Base-by-base conservation (phyloP, 495 filamentous ascomycete genomes). In the Talaromyces ruber region DNA sequence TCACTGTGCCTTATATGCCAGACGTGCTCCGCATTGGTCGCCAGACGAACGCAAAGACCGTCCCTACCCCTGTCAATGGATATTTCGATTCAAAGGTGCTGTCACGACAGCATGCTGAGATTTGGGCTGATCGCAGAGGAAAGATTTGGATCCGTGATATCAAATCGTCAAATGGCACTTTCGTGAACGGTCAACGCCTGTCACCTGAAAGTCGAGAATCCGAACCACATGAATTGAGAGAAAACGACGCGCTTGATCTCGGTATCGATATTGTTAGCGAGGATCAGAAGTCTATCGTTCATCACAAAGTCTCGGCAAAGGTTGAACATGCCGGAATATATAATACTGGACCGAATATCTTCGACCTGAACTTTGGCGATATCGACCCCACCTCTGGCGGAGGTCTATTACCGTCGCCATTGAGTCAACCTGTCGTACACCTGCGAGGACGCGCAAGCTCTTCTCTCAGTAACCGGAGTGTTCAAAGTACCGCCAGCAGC, bases 191-290 rank as follows among this genome's bases (percentile, higher is more conserved):
- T n/a, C 81, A 86, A 18, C 85, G 94, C 25, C 71, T 98, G 56
- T 97, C 94, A 8, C 88, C 84, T 28, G 94, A 98, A 67, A 97
- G 96, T 67, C 82, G 90, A 63, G 94, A 98, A 67, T 97, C 93
- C 1, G 94, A 98, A 47, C 91, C 94, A 0, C 91, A 97, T 65
- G 91, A 97, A 66, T 75, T 98, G 26, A 85, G 90, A 62, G 89
- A 92, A 61, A 84, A 88, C 64, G 94, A 98, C 70, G 87, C 92
- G 43, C 74, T 98, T 29, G 94, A 98, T 68, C 76, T 98, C 50
- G 94, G 94, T 52, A 98, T 98, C 60, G 94, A 98, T 71, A 98
- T 98, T 66, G 93, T 98, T 22, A 93, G 90, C 68, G 94, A 98
- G 69, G 94, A 98, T 71, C 93, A 97, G 70, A 97, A 96, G 74